Evolutionary conservation across 129 eudicot genomes (phyloP), one percentile per base, ranked within the genome.

Genomic region (Apium graveolens): DNA sequence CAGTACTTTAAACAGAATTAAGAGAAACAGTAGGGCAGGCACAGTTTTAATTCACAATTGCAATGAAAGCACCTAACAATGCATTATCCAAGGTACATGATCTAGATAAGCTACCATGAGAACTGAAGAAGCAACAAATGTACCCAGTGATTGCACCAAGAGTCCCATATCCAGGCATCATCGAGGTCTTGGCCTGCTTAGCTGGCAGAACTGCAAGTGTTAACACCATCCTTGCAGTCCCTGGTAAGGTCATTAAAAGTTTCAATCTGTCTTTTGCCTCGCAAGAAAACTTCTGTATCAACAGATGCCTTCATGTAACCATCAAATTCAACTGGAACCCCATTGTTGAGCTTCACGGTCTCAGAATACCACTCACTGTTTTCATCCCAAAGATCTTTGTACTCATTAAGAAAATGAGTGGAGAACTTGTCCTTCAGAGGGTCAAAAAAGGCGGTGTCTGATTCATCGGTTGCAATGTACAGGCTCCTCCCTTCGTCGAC

Each of bases 241-340:
- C 83, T 82, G 0, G 98, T 91, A 74, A 93, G 93, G 51, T 93
- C 98, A 53, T 91, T 91, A 79, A 91, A 93, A 44, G 98, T 93
- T 84, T 93, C 98, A 29, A 93, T 83, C 83, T 93, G 97, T 90
- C 84, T 93, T 76, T 93, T 93, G 3, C 97, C 98, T 88, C 96
- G 86, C 84, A 93, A 85, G 91, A 91, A 93, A 80, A 93, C 98
- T 86, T 93, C 98, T 1, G 96, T 91, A 76, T 93, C 98, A 53
- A 93, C 93, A 41, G 96, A 89, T 24, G 88, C 87, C 88, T 91
- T 87, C 98, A 94, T 94, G 89, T 91, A 94, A 29, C 96, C 93
- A 82, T 94, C 98, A 79, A 94, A 94, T 80, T 94, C 98, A 46
- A 91, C 97, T 2, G 98, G 87, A 71, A 82, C 89, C 65, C 96